A percentile compares a stretch with the other conserved stretches of the same genome.
phyloP scores from a whole-genome alignment of 768 basidiomycete genomes.

The Termitomyces sp. region DNA sequence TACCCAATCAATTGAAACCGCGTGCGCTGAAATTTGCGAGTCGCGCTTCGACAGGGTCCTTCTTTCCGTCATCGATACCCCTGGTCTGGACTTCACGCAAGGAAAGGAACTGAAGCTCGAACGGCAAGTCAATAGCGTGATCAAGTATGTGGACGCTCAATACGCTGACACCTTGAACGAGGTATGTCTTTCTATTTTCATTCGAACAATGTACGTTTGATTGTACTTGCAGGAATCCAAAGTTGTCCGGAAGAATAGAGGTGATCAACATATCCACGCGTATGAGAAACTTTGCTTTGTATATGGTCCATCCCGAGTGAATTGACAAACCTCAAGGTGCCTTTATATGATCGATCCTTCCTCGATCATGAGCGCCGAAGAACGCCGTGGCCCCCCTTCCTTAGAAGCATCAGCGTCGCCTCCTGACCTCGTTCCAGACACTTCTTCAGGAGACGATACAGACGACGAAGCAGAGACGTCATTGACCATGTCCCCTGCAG shows the following conservation, averaged over 20 bases:
- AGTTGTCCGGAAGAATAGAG: slow-evolving; percentile 80
- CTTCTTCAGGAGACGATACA: slow-evolving; percentile 42
- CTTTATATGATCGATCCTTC: slow-evolving; percentile 83
- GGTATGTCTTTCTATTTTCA: slow-evolving; percentile 32
- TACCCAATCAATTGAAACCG: slow-evolving; percentile 60
- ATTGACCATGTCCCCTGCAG: slow-evolving; percentile 68
- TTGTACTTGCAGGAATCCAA: slow-evolving; percentile 64
- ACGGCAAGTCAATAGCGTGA: slow-evolving; percentile 64
- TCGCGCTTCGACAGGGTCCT: slow-evolving; percentile 74
- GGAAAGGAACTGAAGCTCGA: slow-evolving; percentile 76
- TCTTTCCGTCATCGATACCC: slow-evolving; percentile 81
- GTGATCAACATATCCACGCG: slow-evolving; percentile 88
- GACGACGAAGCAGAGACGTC: slow-evolving; percentile 43
- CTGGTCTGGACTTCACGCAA: slow-evolving; percentile 70
- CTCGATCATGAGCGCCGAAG: slow-evolving; percentile 52
- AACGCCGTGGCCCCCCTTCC: slow-evolving; percentile 45
- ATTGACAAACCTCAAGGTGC: slow-evolving; percentile 40
- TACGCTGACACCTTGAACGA: slow-evolving; percentile 87
- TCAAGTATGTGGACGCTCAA: slow-evolving; percentile 76
- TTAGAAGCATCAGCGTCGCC: slow-evolving; percentile 66
- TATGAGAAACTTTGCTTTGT: slow-evolving; percentile 30
- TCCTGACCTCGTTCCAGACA: slow-evolving; percentile 51
- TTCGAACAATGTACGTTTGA: slow-evolving; percentile 1
- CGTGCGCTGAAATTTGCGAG: slow-evolving; percentile 78
- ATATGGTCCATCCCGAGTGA: slow-evolving; percentile 2